Evolutionary conservation across 441 rosid genomes (phyloP).

Genomic region (Erodium texanum): DNA sequence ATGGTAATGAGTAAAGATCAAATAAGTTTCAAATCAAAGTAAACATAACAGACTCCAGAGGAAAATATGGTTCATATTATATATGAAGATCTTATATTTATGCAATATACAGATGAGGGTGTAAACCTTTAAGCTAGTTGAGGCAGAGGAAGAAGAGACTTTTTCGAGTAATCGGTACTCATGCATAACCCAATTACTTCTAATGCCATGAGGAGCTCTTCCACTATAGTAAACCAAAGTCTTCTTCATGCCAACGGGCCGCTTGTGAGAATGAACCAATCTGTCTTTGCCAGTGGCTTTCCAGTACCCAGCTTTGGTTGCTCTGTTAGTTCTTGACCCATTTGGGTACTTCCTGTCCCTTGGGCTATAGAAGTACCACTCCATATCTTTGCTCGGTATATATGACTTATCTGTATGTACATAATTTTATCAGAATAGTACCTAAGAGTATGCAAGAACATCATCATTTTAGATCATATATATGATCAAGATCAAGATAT

Average conservation of each 20-base stretch:
- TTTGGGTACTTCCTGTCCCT: constrained; percentile 26
- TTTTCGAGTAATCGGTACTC: constrained; percentile 49
- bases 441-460: not conserved
- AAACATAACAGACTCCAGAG: not conserved
- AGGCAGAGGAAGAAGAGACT: constrained; percentile 4
- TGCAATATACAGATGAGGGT: too few species aligned
- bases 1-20: not conserved
- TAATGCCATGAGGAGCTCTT: constrained; percentile 66
- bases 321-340: constrained; percentile 26
- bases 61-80: not conserved
- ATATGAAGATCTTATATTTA: too few species aligned
- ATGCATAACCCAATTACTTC: constrained; percentile 75
- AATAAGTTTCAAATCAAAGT: not conserved
- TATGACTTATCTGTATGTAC: constrained; percentile 57
- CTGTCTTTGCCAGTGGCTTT: constrained; percentile 85
- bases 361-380: constrained; percentile 81
- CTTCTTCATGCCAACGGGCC: constrained; percentile 47
- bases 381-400: constrained; percentile 65
- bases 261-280: constrained; percentile 47
- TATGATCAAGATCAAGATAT: not conserved
- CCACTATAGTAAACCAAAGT: constrained; percentile 73
- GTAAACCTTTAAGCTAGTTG: not conserved
- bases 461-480: too few species aligned
- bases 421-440: not conserved
- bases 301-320: constrained; percentile 26